Conservation (phyloP, 805 yeast species). For the Barnettozyma californica region DNA sequence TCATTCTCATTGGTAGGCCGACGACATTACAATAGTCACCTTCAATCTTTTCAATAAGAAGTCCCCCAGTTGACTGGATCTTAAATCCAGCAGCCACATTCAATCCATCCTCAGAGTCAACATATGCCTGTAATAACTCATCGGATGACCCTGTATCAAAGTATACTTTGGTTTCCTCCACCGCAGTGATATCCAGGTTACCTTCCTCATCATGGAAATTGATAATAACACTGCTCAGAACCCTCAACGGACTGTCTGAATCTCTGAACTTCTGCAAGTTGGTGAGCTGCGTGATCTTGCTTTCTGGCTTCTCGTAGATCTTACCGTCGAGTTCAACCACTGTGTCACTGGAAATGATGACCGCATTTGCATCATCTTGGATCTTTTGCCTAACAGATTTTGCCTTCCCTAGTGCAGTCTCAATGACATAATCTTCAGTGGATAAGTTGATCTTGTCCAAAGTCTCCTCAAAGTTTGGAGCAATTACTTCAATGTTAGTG, state of each 20-base stretch:
- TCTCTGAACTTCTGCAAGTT: slow-evolving; percentile 46
- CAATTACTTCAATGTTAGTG: slow-evolving; percentile 37
- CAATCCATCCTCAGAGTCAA: slow-evolving; percentile 64
- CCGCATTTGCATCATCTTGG: slow-evolving; percentile 14
- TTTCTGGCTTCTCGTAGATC: slow-evolving; percentile 79
- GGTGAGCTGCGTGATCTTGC: slow-evolving; percentile 42
- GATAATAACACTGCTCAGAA: slow-evolving; percentile 45
- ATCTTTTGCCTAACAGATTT: slow-evolving; percentile 49
- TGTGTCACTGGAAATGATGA: slow-evolving; percentile 74
- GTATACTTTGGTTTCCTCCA: slow-evolving; percentile 37
- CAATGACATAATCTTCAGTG: slow-evolving; percentile 57
- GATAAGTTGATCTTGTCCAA: slow-evolving; percentile 47
- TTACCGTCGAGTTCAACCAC: slow-evolving; percentile 52
- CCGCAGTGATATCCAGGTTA: slow-evolving; percentile 21
- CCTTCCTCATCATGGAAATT: slow-evolving; percentile 13
- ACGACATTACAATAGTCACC: slow-evolving; percentile 89
- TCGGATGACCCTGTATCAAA: slow-evolving; percentile 44
- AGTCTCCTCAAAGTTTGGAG: slow-evolving; percentile 75
- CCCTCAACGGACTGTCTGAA: slow-evolving; percentile 38
- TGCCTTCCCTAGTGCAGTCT: slow-evolving; percentile 68
- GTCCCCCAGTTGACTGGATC: slow-evolving; percentile 68
- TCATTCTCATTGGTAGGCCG: slow-evolving; percentile 70
- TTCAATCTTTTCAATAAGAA: slow-evolving; percentile 52
- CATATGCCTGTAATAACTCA: slow-evolving; percentile 56
- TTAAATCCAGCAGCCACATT: slow-evolving; percentile 92